Percentiles rank a stretch among this genome's conserved stretches.
Conservation (phyloP, 139 green algal species). For the Closterium sp. region DNA sequence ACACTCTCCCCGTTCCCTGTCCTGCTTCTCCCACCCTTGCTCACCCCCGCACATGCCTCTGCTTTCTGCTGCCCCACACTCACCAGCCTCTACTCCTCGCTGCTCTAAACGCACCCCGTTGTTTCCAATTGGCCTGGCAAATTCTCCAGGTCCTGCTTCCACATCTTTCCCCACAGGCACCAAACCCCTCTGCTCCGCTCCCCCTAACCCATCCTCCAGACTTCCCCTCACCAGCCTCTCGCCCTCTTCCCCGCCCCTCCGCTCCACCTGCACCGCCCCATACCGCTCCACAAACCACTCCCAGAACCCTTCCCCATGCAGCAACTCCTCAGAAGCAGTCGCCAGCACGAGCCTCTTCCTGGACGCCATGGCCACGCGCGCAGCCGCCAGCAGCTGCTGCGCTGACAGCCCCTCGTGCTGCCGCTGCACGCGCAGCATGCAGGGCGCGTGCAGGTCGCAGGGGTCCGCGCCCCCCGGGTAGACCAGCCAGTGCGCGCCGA, state of each 20-base stretch:
- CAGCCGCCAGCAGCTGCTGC: neutral
- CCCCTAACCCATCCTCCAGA: neutral
- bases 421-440: conserved; percentile 26
- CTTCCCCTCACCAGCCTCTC: neutral
- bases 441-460: conserved; percentile 37
- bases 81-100: neutral
- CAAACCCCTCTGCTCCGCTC: neutral
- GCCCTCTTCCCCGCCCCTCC: neutral
- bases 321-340: neutral
- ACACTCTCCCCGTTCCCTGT: neutral
- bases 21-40: neutral
- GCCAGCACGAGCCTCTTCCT: neutral
- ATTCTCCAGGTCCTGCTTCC: neutral
- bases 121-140: neutral
- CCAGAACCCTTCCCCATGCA: neutral
- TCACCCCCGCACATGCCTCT: neutral
- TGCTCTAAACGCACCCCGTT: neutral
- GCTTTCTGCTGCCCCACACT: neutral
- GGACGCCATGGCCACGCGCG: neutral
- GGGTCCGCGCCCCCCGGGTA: conserved; percentile 46
- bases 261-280: neutral
- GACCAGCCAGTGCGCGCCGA: conserved; percentile 48
- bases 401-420: neutral
- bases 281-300: neutral
- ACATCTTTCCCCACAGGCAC: neutral